Evolutionary conservation across 2,329 filamentous ascomycete genomes (phyloP), one percentile per base, ranked within the genome.

Genomic region (Colletotrichum phormii): DNA sequence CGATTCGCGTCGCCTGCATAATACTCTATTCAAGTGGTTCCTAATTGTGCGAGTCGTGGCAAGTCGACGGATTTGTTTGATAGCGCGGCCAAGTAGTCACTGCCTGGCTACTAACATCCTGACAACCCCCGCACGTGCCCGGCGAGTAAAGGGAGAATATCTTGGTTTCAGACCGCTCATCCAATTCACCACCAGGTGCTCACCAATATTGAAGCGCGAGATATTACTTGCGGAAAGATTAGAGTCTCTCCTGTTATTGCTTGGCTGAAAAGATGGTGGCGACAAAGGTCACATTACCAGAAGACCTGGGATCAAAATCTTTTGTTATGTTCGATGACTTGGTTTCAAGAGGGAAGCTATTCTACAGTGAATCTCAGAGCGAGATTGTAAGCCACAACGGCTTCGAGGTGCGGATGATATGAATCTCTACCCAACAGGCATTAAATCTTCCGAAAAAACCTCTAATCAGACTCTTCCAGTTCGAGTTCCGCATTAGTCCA

Each of bases 381-480:
- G 42, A 46, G 1, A n/a, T 46, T 46, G 42, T 49, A 3, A 9
- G 7, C 18, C 42, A 49, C 18, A 49, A 49, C 15, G 42, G 18
- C 18, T 49, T 49, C 0, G 6, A 49, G 42, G 42, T 49, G 1
- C 42, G 42, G 7, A 6, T 8, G 18, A 15, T 7, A 5, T n/a
- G 6, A 9, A n/a, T 4, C 42, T n/a, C 35, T 42, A 37, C 13
- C 5, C 5, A 12, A 8, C 8, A 18, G 42, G 18, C 3, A 46
- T 8, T 8, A 2, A 4, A 15, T 46, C 2, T 26, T 9, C 8
- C 8, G 7, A n/a, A 49, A 15, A 49, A 0, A 0, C 0, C 18
- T 49, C 42, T 49, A 18, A 49, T 15, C 0, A 49, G 8, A n/a
- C 18, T 0, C 3, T 0, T 9, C 42, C 18, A 49, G 42, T 49